These are phyloP conservation scores for Eragrostis curvula DNA, from an alignment of 176 grass and related monocot species.

Conservation along the genomic window DNA sequence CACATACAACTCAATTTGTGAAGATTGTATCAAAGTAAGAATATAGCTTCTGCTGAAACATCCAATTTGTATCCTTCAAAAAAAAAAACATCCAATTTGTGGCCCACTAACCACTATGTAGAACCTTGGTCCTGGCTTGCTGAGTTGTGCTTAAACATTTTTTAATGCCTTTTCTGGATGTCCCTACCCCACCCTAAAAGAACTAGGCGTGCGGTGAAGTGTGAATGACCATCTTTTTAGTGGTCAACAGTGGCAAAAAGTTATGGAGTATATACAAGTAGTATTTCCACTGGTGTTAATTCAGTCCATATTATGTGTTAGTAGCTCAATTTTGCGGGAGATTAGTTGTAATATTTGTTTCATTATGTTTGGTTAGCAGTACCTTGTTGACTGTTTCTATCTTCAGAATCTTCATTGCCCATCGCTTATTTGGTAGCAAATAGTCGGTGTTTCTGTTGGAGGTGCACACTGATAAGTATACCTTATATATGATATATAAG, in stretches of 20 bases:
- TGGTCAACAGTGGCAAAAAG: constrained; percentile 1
- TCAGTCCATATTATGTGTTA: background rate
- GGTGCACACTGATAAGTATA: background rate
- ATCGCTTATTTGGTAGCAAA: background rate
- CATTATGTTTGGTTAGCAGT: background rate
- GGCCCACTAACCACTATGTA: background rate
- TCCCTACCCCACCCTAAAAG: background rate
- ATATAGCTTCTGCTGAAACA: background rate
- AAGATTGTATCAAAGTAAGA: background rate
- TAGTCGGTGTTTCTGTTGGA: background rate
- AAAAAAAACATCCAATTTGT: too few species aligned
- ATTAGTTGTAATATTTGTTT: constrained; percentile 25
- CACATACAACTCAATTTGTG: background rate
- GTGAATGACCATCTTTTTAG: background rate
- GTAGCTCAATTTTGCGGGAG: background rate
- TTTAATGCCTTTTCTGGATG: background rate
- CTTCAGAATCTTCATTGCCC: background rate
- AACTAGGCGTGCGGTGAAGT: background rate
- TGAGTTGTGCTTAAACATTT: background rate
- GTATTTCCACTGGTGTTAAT: background rate
- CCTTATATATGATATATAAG: constrained; percentile 35
- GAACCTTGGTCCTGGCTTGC: background rate
- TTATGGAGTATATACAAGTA: background rate
- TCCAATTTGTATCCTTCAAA: too few species aligned
- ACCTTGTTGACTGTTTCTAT: background rate